A percentile compares a stretch with the other conserved stretches of the same genome.
phyloP scores from a whole-genome alignment of 1,284 basidiomycete genomes.

The Blastosporella zonata region DNA sequence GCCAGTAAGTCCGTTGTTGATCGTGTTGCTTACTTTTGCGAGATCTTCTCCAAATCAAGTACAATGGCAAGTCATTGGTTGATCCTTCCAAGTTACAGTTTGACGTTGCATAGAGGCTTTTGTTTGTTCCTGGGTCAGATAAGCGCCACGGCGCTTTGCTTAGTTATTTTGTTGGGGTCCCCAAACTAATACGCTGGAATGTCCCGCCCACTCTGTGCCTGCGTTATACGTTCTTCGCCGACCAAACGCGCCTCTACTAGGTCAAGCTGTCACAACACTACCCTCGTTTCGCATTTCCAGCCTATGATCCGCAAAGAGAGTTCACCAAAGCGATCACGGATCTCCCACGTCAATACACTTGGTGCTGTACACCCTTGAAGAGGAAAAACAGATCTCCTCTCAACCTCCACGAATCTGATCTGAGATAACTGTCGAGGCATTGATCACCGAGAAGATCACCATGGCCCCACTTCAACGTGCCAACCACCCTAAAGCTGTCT shows the following conservation, averaged over 20 bases:
- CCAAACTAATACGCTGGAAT: neutral
- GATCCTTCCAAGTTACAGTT: neutral
- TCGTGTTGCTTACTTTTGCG: neutral
- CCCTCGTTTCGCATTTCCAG: neutral
- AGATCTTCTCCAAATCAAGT: neutral
- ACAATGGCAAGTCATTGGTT: neutral
- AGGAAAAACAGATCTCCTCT: neutral
- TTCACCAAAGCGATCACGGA: conserved; percentile 5
- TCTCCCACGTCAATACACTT: too few species aligned
- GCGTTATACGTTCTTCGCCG: neutral
- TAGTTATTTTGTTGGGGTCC: neutral
- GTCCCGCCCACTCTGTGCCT: neutral
- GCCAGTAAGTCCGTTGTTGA: neutral
- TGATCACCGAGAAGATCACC: conserved; percentile 5
- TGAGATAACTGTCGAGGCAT: neutral
- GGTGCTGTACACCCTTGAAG: neutral
- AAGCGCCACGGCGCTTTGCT: neutral
- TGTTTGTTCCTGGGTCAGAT: neutral
- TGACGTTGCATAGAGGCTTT: neutral
- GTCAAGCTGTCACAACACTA: neutral
- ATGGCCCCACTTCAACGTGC: neutral
- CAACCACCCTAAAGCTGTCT: neutral
- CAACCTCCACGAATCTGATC: neutral
- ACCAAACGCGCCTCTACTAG: neutral
- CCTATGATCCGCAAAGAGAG: neutral